Conservation (phyloP, 176 grass and related monocot species). For the Bothriochloa decipiens region DNA sequence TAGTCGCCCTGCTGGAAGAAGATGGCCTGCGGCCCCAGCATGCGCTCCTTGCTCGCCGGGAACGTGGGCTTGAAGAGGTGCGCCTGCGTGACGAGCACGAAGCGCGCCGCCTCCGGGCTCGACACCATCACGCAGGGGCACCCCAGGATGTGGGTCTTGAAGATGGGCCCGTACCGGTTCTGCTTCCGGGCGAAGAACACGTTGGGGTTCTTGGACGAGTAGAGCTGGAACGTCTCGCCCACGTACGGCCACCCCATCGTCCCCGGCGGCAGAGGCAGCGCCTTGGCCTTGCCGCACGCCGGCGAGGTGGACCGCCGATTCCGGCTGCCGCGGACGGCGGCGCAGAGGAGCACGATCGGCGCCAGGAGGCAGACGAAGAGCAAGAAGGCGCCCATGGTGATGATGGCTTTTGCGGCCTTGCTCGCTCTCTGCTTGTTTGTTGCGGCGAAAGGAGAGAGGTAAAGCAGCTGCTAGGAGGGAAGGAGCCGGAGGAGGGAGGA, state of each 20-base stretch:
- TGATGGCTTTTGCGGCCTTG: neutral
- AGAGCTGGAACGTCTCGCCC: constrained; percentile 93
- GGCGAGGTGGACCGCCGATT: neutral
- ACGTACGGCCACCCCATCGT: constrained; percentile 96
- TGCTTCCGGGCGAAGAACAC: constrained; percentile 81
- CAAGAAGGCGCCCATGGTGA: constrained; percentile 47
- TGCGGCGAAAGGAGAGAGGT: neutral
- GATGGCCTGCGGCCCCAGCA: constrained; percentile 89
- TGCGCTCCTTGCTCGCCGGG: constrained; percentile 98
- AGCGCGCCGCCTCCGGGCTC: constrained; percentile 90
- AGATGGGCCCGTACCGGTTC: constrained; percentile 75
- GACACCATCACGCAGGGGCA: constrained; percentile 99
- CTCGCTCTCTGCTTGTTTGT: neutral
- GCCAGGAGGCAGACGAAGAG: constrained; percentile 45
- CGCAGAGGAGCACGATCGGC: constrained; percentile 40
- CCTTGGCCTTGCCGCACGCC: constrained; percentile 14
- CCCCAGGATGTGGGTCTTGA: constrained; percentile 95
- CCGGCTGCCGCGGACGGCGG: constrained; percentile 13
- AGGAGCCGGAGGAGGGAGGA: neutral
- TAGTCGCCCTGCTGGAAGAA: constrained; percentile 98
- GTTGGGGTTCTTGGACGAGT: constrained; percentile 81
- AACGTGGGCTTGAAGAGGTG: constrained; percentile 98
- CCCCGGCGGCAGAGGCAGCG: constrained; percentile 75
- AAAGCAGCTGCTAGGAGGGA: neutral
- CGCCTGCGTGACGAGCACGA: constrained; percentile 89